Base-by-base conservation (phyloP, 2,329 filamentous ascomycete species). In the Pestalotiopsis sp. region DNA sequence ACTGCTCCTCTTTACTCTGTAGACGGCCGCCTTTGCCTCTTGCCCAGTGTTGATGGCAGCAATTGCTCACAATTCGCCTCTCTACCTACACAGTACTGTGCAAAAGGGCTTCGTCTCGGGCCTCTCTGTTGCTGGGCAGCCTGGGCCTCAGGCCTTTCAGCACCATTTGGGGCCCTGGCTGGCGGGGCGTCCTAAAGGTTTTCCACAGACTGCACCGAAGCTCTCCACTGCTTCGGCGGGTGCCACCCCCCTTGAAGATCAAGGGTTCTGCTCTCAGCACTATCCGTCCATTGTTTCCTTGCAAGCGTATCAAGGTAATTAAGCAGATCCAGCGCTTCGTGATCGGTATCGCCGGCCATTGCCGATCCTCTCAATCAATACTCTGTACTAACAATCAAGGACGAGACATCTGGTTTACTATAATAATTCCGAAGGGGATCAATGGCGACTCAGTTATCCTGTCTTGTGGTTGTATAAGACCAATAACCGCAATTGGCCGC, bases 201-300 rank as follows among this genome's bases (percentile, higher is more conserved):
- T 52, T 23, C 45, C 45, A 59, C 57, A 27, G 23, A 59, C 57
- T 36, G 57, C 57, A 36, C 57, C 27, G 31, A 62, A 62, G 59
- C 59, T 62, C 59, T 62, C 59, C 59, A 62, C 59, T 62, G 36
- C 45, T 52, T 62, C 31, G n/a, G 31, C 59, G 59, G 36, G n/a
- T 39, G 23, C 57, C 57, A 59, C 59, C 25, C 31, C 59, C 59
- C 59, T 62, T 36, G 59, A 62, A 31, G 31, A 38, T 62, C 59
- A 39, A 36, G 59, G 59, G 45, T 52, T 52, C 9, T 62, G 14
- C 59, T 38, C 59, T 36, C 27, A 62, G 59, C 59, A 59, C 17
- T 27, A 27, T 59, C 57, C 57, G 57, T 14, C 27, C 57, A 59
- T 36, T 23, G 14, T 52, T 52, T 20, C 45, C 45, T 52, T 52